phyloP scores from a whole-genome alignment of 2,329 filamentous ascomycete species.

The Botrytis sinoallii region DNA sequence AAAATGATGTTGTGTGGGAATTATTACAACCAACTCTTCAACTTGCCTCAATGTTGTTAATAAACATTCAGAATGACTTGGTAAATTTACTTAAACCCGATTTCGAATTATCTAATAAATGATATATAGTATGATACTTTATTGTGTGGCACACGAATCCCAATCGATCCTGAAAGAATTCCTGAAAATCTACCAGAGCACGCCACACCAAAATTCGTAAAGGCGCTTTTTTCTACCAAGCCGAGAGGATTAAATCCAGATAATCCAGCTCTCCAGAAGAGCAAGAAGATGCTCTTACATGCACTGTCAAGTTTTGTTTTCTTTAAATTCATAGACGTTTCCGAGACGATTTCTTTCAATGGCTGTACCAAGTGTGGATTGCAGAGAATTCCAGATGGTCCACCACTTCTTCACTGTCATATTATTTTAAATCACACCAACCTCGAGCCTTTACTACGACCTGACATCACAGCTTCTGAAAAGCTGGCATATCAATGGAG shows the following conservation, averaged over 20 bases:
- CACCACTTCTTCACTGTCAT: background rate
- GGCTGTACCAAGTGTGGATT: background rate
- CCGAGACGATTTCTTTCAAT: background rate
- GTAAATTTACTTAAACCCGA: background rate
- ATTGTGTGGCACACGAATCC: background rate
- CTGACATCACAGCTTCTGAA: background rate
- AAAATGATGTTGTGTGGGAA: constrained; percentile 1
- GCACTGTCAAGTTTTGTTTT: background rate
- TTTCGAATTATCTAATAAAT: background rate
- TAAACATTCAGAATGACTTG: background rate
- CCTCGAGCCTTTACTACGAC: background rate
- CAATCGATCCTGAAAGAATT: background rate
- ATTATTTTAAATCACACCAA: background rate
- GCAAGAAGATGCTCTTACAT: background rate
- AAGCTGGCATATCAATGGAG: constrained; percentile 8
- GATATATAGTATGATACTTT: background rate
- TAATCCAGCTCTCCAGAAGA: constrained; percentile 1
- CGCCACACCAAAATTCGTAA: background rate
- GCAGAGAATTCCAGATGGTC: background rate
- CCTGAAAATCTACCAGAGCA: background rate
- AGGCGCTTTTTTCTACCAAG: background rate
- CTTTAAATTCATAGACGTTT: background rate
- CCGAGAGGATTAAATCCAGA: background rate
- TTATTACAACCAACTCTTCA: background rate
- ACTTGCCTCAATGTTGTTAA: background rate